Conservation (phyloP, 2,329 filamentous ascomycete genomes). For the Diaporthe vexans region DNA sequence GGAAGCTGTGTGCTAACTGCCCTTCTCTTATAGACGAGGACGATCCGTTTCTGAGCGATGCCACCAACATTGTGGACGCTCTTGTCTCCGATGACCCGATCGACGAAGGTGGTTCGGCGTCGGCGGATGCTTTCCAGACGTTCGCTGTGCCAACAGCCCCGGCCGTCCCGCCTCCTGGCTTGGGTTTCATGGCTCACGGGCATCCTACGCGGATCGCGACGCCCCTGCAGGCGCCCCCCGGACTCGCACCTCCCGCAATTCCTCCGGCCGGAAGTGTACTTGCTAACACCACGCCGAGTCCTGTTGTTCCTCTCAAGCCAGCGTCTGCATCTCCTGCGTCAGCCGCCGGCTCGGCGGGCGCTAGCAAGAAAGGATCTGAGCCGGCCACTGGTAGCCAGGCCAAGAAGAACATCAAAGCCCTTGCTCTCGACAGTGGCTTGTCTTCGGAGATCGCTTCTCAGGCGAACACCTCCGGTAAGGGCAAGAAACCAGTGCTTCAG, state of each 20-base stretch:
- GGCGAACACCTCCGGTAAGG: slow-evolving; percentile 49
- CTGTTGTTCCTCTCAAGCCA: slow-evolving; percentile 52
- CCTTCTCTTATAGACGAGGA: slow-evolving; percentile 70
- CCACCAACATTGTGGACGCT: slow-evolving; percentile 74
- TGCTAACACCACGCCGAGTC: slow-evolving; percentile 45
- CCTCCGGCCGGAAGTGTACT: slow-evolving; percentile 36
- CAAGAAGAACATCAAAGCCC: slow-evolving; percentile 55
- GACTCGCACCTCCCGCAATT: slow-evolving; percentile 38
- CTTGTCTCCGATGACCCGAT: slow-evolving; percentile 73
- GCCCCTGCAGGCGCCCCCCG: slow-evolving; percentile 41
- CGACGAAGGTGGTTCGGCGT: slow-evolving; percentile 33
- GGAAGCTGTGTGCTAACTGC: slow-evolving; percentile 58
- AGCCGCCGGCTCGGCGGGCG: slow-evolving; percentile 41
- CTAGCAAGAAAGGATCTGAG: slow-evolving; percentile 44
- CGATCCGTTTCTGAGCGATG: slow-evolving; percentile 72
- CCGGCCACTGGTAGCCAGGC: slow-evolving; percentile 43
- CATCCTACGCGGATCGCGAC: slow-evolving; percentile 42
- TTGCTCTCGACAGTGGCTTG: slow-evolving; percentile 61
- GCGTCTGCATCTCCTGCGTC: slow-evolving; percentile 45
- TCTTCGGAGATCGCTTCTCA: slow-evolving; percentile 61
- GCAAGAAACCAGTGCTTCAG: slow-evolving; percentile 57
- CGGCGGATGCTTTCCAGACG: slow-evolving; percentile 9
- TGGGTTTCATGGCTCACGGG: slow-evolving; percentile 36
- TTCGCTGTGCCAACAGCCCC: slow-evolving; percentile 29
- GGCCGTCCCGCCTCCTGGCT: slow-evolving; percentile 40